Evolutionary conservation across 75 land plant genomes (phyloP).

Genomic region (Selaginella tamariscina): DNA sequence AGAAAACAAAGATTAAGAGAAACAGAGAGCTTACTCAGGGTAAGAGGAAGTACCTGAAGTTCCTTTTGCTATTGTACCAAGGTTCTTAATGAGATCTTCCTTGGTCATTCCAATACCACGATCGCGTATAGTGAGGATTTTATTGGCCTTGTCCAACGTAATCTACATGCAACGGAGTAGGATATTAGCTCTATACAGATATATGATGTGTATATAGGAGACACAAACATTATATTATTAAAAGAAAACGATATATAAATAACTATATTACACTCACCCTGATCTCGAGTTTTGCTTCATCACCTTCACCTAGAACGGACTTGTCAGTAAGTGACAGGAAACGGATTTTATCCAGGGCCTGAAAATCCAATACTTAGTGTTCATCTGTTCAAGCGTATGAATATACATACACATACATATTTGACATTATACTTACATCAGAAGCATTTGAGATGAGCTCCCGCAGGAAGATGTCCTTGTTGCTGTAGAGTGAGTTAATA

Average conservation of each 20-base stretch:
- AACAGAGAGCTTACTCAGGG: not conserved
- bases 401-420: no score
- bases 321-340: slow-evolving; percentile 89
- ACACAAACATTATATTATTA: not conserved
- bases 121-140: slow-evolving; percentile 71
- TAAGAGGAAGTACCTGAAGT: slow-evolving; percentile 54
- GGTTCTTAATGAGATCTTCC: slow-evolving; percentile 89
- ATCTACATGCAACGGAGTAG: slow-evolving; percentile 33
- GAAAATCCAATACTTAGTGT: slow-evolving; percentile 5
- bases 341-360: slow-evolving; percentile 97
- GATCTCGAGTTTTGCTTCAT: slow-evolving; percentile 85
- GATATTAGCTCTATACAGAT: not conserved
- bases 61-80: slow-evolving; percentile 97
- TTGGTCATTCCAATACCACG: slow-evolving; percentile 97
- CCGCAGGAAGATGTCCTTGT: slow-evolving; percentile 90
- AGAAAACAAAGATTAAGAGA: not conserved
- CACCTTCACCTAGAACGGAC: slow-evolving; percentile 90
- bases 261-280: slow-evolving; percentile 30
- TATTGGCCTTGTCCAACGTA: slow-evolving; percentile 85
- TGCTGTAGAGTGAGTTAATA: slow-evolving; percentile 96
- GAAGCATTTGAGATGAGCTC: slow-evolving; percentile 98
- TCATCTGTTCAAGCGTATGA: no score
- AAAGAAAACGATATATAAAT: not conserved
- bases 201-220: slow-evolving; percentile 7
- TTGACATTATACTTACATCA: slow-evolving; percentile 46